Evolutionary conservation across 441 rosid species (phyloP), one percentile per base, ranked within the genome.

Genomic region (Adansonia gregorii): DNA sequence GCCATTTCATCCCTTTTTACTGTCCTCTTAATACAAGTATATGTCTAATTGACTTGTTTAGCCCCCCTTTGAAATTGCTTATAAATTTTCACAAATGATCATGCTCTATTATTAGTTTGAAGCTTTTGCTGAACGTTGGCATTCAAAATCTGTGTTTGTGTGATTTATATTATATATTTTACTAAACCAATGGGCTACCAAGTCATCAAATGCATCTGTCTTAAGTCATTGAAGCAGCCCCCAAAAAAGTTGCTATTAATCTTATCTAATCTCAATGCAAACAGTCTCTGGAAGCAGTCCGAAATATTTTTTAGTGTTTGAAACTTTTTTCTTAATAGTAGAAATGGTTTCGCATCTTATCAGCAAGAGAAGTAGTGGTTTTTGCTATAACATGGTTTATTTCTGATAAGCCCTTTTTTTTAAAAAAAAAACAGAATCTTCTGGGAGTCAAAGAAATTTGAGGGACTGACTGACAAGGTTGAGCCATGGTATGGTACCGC

Each of bases 401-500:
- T 65, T 75, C 78, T 85, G 55, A 81, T 81, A 64, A 79, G 22
- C 76, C 24, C 55, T 35, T 35, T 24, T 24, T 24, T 24, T 0
- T 0, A 24, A 24, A 24, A 24, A 24, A 24, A 24, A 24, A 24
- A 24, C 85, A 95, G 98, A 83, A 89, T 95, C 80, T 92, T 95
- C 79, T 95, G 99, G 97, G 89, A 86, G 75, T 95, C 99, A 12
- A 87, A 95, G 81, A 87, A 87, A 49, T 95, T 95, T 86, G 97
- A 94, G 87, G 97, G 92, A 46, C 71, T 84, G 54, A 90, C 97
- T 46, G 84, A 89, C 67, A 86, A 77, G 90, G 88, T 79, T 72
- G 99, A 95, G 86, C 99, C 98, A 69, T 95, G 97, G 97, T 95
- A 92, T 81, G 88, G 88, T 80, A 95, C 99, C 73, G 87, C 93